Evolutionary conservation across 495 filamentous ascomycete species (phyloP).

Genomic region (Penicillium lagena): DNA sequence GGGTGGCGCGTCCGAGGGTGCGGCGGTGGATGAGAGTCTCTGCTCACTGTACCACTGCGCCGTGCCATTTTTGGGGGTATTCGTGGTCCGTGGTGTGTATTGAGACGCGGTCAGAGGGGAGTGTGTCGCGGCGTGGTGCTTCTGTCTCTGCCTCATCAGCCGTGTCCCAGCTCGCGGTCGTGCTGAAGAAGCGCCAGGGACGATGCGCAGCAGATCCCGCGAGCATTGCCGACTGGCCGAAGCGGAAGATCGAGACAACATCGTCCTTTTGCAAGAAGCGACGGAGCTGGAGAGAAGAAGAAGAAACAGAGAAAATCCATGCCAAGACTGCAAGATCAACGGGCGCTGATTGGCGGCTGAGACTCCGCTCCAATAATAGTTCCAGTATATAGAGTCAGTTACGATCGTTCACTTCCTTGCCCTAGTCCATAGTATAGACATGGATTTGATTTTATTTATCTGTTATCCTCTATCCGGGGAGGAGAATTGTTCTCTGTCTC

Average conservation of each 20-base stretch:
- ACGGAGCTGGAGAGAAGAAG: background rate
- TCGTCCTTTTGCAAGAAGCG: slow-evolving; percentile 11
- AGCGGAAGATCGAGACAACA: slow-evolving; percentile 30
- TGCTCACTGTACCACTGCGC: slow-evolving; percentile 5
- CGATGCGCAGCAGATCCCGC: slow-evolving; percentile 18
- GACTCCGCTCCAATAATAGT: background rate
- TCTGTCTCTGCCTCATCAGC: slow-evolving; percentile 10
- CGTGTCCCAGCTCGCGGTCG: slow-evolving; percentile 9
- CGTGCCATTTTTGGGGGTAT: background rate
- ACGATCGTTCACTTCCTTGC: no score
- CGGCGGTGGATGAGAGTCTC: slow-evolving; percentile 22
- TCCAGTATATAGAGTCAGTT: background rate
- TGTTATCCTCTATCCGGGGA: no score
- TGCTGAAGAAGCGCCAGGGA: slow-evolving; percentile 12
- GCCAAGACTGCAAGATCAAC: slow-evolving; percentile 26
- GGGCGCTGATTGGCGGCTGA: slow-evolving; percentile 22
- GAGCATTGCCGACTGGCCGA: slow-evolving; percentile 22
- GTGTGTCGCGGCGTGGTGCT: slow-evolving; percentile 5
- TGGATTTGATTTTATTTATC: no score
- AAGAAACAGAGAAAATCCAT: slow-evolving; percentile 25
- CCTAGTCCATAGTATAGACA: no score
- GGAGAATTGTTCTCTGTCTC: slow-evolving; percentile 11
- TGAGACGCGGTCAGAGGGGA: background rate
- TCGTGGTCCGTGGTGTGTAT: background rate
- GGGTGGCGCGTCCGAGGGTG: slow-evolving; percentile 8